Evolutionary conservation across 192 early-diverging fungal species (phyloP).

Genomic region (Backusella psychrophila): DNA sequence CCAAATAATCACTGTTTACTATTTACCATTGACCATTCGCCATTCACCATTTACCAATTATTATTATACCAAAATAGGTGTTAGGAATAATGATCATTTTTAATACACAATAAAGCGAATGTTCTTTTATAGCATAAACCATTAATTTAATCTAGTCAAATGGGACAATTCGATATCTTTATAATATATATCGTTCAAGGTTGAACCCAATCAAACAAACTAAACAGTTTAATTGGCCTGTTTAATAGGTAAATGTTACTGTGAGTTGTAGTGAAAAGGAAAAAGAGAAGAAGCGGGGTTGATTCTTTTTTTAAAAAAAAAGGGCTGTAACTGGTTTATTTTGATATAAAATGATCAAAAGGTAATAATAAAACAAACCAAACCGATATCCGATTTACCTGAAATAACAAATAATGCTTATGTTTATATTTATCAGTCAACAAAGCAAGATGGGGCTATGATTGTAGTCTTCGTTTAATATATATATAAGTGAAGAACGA

Average conservation of each 20-base stretch:
- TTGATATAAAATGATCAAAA: background rate
- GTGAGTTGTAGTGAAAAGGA: background rate
- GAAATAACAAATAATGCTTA: too few species aligned
- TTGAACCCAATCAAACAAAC: background rate
- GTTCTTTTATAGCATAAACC: background rate
- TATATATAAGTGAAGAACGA: background rate
- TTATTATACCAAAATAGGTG: too few species aligned
- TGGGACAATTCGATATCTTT: background rate
- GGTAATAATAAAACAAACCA: background rate
- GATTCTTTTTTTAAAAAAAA: background rate
- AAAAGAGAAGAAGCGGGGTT: background rate
- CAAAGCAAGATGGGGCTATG: too few species aligned
- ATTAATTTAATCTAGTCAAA: background rate
- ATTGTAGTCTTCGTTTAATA: background rate
- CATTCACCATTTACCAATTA: too few species aligned
- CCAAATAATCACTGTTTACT: too few species aligned
- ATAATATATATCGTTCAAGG: background rate
- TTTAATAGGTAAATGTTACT: background rate
- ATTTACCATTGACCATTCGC: too few species aligned
- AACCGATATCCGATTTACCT: background rate
- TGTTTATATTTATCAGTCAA: too few species aligned
- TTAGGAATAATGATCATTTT: too few species aligned
- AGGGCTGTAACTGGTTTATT: background rate
- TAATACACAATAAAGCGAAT: too few species aligned
- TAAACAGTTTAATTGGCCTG: background rate